Base-by-base conservation (phyloP, 495 filamentous ascomycete genomes). In the Xylaria nigripes region DNA sequence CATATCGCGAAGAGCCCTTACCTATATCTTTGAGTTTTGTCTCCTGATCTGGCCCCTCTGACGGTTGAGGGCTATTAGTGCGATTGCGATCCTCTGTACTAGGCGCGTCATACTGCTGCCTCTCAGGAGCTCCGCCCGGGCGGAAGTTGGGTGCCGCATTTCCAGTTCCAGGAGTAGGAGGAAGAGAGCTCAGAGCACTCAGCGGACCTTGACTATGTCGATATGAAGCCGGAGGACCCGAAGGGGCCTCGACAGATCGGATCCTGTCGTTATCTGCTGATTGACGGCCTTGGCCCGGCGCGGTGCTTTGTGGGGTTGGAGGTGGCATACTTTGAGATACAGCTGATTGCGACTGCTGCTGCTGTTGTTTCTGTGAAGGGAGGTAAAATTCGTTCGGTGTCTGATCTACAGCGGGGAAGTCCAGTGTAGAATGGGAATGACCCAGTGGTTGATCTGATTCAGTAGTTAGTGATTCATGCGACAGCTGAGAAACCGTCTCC, bases 1-100 rank as follows among this genome's bases (percentile, higher is more conserved):
- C 1, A 18, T 29, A 45, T 15, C 47, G 13, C 24, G 27, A 2
- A 32, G 13, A 16, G 44, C 49, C 68, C 85, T 49, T 80, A 90
- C 86, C 75, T 34, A 89, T 67, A 61, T 89, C 84, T 56, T 88
- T 77, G 68, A 76, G 81, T 23, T 78, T 61, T 51, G 78, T 77
- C 42, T 74, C 75, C 1, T 74, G 66, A 38, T 85, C 75, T 19
- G 75, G 66, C 12, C 76, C 78, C 48, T 79, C 78, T n/a, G 72
- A 70, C 9, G 81, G 81, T 48, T 76, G 75, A 9, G 84, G 83
- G 54, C 83, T 86, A 56, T 76, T 81, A 50, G 82, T 81, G 22
- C 79, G 80, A 43, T 74, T 72, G 27, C 79, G 80, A 42, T 75
- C 72, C 41, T 80, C 76, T 7, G 66, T 65, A 4, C 48, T 62